phyloP scores from a whole-genome alignment of 2,329 filamentous ascomycete species.

The Claviceps capensis region DNA sequence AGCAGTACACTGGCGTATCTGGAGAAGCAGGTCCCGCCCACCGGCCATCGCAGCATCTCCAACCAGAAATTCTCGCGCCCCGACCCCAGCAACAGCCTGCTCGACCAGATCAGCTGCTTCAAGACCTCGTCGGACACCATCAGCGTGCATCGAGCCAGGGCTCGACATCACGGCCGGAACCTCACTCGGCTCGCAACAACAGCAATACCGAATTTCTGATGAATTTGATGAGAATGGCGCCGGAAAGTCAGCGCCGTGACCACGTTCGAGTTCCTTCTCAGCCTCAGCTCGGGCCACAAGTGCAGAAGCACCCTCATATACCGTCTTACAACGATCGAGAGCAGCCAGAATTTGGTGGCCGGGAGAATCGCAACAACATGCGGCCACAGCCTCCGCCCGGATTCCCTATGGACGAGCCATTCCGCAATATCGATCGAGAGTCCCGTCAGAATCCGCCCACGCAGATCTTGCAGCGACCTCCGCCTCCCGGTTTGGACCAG shows the following conservation, averaged over 20 bases:
- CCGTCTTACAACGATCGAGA: conserved; percentile 35
- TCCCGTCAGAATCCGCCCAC: conserved; percentile 39
- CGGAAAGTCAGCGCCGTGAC: conserved; percentile 37
- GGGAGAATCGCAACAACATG: conserved; percentile 22
- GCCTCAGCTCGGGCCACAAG: conserved; percentile 6
- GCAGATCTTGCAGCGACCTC: conserved; percentile 52
- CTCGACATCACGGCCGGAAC: conserved; percentile 30
- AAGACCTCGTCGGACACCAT: conserved; percentile 46
- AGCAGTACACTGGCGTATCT: conserved; percentile 31
- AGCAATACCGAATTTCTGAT: conserved; percentile 75
- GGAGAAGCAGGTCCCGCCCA: conserved; percentile 30
- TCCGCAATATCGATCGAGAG: conserved; percentile 35
- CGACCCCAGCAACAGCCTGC: conserved; percentile 36
- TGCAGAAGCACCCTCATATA: conserved; percentile 28
- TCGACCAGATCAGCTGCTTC: conserved; percentile 45
- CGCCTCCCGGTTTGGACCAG: conserved; percentile 45
- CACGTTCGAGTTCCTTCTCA: conserved; percentile 19
- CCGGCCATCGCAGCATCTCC: conserved; percentile 22
- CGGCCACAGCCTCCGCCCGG: conserved; percentile 33
- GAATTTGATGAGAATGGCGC: conserved; percentile 54
- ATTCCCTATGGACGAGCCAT: conserved; percentile 39
- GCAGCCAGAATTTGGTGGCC: conserved; percentile 25
- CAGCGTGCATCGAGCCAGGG: conserved; percentile 40
- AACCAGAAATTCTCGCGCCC: conserved; percentile 40
- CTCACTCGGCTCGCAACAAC: conserved; percentile 32